Base-by-base conservation (phyloP, 2,329 filamentous ascomycete species). In the Colletotrichum magnum region DNA sequence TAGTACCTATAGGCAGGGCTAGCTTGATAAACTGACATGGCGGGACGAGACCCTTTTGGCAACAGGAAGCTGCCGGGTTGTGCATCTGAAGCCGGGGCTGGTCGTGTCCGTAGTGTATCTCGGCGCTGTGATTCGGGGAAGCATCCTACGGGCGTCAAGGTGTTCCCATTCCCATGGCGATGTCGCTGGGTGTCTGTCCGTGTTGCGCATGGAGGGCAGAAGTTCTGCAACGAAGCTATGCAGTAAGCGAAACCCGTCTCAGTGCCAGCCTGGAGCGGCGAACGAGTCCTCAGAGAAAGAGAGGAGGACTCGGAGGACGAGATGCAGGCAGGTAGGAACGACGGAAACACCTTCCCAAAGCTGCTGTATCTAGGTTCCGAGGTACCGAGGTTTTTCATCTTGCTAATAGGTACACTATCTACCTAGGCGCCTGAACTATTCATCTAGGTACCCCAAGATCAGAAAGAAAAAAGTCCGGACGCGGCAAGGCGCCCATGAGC, bases 121-220 rank as follows among this genome's bases (percentile, higher is more conserved):
- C n/a, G 26, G 16, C 32, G 26, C 45, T 6, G n/a, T 47, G 62
- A 69, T 69, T 67, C 56, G 62, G 67, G 67, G 39, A 18, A 47
- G 47, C 32, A 52, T 45, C 32, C 28, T 32, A 61, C 26, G 54
- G 60, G 51, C 62, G 51, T 69, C 56, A 51, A 47, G 32, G 50
- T 50, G 60, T 32, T 18, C 18, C 15, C 47, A 28, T 50, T 26
- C 24, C 21, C 50, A 41, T 36, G 32, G 32, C 32, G 32, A 36
- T 36, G 32, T 36, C 2, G 32, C 32, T 36, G 32, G 32, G 32
- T 36, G 7, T 36, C n/a, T 59, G 56, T 66, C 56, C 45, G 62
- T 57, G 62, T 66, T 57, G 41, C 39, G 61, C 59, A 58, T 58
- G 6, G 18, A 28, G 51, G 18, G 58, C 52, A 58, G 58, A 52